Conservation (phyloP, 169 alveolate genomes). For the Plasmodium ovale region DNA sequence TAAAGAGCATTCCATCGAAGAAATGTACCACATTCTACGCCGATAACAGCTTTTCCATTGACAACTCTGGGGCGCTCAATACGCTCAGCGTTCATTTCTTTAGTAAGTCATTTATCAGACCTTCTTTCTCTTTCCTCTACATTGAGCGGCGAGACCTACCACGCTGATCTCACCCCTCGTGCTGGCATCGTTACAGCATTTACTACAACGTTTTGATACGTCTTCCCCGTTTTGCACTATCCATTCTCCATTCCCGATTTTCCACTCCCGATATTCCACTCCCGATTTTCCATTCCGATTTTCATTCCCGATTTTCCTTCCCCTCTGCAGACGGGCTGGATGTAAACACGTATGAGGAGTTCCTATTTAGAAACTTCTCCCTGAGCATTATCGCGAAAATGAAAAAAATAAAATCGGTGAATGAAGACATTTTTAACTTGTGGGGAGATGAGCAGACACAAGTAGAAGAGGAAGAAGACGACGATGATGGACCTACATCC, state of each 20-base stretch:
- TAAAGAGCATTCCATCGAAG: constrained; percentile 29
- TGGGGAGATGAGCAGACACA: constrained; percentile 47
- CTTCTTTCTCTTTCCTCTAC: too few species aligned
- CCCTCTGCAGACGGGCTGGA: constrained; percentile 43
- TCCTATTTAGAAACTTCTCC: constrained; percentile 44
- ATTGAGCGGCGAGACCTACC: too few species aligned
- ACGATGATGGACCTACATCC: constrained; percentile 52
- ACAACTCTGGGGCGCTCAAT: constrained; percentile 52
- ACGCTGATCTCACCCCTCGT: too few species aligned
- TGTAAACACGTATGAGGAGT: constrained; percentile 36
- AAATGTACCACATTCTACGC: constrained; percentile 38
- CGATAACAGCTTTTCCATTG: constrained; percentile 59
- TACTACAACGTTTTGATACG: too few species aligned
- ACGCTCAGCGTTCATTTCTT: constrained; percentile 42
- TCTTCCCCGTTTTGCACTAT: too few species aligned
- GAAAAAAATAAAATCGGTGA: constrained; percentile 71
- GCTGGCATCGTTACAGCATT: too few species aligned
- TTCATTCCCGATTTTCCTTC: constrained; percentile 1
- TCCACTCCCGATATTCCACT: not conserved
- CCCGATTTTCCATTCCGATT: not conserved
- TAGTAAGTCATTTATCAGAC: constrained; percentile 29
- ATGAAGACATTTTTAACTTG: constrained; percentile 71
- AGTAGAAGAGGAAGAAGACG: constrained; percentile 1
- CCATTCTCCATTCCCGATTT: too few species aligned
- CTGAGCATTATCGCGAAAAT: constrained; percentile 25